These are phyloP conservation scores for Starmerella roubikii DNA, from an alignment of 805 yeast species.

Conservation along the genomic window DNA sequence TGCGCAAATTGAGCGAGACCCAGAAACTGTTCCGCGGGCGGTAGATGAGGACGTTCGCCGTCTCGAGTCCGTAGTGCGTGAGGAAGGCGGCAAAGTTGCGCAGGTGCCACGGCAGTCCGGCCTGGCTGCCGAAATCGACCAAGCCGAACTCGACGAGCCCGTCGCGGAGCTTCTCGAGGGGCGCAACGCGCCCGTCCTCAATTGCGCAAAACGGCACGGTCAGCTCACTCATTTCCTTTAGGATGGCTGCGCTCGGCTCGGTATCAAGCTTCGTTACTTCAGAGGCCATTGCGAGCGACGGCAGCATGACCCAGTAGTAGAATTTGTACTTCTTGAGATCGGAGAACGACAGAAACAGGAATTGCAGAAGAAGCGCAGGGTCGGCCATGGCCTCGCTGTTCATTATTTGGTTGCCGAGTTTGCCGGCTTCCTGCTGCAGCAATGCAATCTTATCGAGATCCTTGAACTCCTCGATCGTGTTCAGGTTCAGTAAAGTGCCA, in stretches of 20 bases:
- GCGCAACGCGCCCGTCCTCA: neutral
- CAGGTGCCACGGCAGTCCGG: conserved; percentile 36
- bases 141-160: conserved; percentile 9
- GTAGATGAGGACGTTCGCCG: conserved; percentile 30
- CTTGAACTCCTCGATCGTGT: conserved; percentile 80
- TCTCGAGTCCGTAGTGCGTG: conserved; percentile 26
- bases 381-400: conserved; percentile 28
- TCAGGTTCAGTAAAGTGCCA: conserved; percentile 46
- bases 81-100: conserved; percentile 45
- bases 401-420: conserved; percentile 23
- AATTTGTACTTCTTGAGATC: conserved; percentile 82
- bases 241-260: neutral
- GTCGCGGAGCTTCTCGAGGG: neutral
- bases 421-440: conserved; percentile 32
- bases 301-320: conserved; percentile 82
- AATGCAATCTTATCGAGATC: conserved; percentile 46
- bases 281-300: conserved; percentile 37
- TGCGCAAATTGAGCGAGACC: conserved; percentile 19
- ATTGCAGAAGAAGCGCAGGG: conserved; percentile 33
- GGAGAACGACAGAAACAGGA: conserved; percentile 54
- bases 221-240: conserved; percentile 1
- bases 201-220: conserved; percentile 8
- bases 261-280: neutral
- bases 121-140: conserved; percentile 21
- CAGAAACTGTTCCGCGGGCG: conserved; percentile 19